These are phyloP conservation scores for Linnemannia zychae DNA, from an alignment of 192 early-diverging fungal genomes.

Conservation along the genomic window DNA sequence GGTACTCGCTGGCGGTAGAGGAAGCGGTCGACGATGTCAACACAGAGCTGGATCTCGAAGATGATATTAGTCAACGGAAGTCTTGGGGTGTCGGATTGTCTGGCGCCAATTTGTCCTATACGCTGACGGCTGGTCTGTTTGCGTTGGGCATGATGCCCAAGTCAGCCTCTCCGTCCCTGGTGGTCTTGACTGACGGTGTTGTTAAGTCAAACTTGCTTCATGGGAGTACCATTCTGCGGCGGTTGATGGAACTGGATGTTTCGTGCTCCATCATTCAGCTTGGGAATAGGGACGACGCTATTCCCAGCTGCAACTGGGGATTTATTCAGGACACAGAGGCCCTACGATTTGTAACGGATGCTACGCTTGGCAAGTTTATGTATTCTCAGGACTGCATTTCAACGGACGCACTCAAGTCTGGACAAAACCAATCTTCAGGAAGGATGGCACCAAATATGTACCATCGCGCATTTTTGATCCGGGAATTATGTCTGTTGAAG, in stretches of 20 bases:
- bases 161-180: conserved; percentile 63
- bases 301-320: conserved; percentile 80
- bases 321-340: conserved; percentile 84
- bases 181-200: conserved; percentile 81
- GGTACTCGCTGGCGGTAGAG: conserved; percentile 61
- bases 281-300: conserved; percentile 72
- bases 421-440: background rate
- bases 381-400: conserved; percentile 75
- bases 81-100: conserved; percentile 71
- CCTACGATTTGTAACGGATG: conserved; percentile 74
- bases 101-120: conserved; percentile 68
- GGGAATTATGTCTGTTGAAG: conserved; percentile 56
- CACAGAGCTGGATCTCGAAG: conserved; percentile 49
- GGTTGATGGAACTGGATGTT: conserved; percentile 73
- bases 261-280: conserved; percentile 80
- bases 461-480: conserved; percentile 63
- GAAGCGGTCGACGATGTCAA: conserved; percentile 52
- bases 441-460: conserved; percentile 66
- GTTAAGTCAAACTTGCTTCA: conserved; percentile 78
- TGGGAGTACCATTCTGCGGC: conserved; percentile 69
- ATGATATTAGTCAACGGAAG: conserved; percentile 53
- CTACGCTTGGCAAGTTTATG: conserved; percentile 77
- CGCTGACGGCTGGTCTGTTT: conserved; percentile 69
- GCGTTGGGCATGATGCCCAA: conserved; percentile 60
- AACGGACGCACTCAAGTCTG: conserved; percentile 8